phyloP scores from a whole-genome alignment of 2,329 filamentous ascomycete genomes.

The Amesomyces nigricolor region DNA sequence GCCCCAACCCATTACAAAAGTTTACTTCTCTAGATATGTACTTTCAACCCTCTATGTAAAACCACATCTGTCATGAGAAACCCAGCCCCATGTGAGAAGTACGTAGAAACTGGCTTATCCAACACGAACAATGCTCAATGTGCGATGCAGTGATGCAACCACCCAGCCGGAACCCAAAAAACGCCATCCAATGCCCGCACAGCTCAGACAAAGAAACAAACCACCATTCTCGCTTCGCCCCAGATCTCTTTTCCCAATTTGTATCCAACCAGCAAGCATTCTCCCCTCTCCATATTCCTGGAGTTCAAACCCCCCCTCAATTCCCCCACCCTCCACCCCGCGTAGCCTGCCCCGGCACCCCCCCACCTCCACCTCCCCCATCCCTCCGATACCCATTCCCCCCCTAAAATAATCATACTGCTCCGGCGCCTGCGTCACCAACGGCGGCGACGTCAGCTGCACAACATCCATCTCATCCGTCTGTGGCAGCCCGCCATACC shows the following conservation, averaged over 20 bases:
- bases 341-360: slow-evolving; percentile 16
- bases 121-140: neutral
- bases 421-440: slow-evolving; percentile 31
- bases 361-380: neutral
- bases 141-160: neutral
- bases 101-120: neutral
- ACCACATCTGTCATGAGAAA: neutral
- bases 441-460: slow-evolving; percentile 22
- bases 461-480: slow-evolving; percentile 38
- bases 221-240: neutral
- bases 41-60: neutral
- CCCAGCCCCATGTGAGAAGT: neutral
- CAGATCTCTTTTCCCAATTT: neutral
- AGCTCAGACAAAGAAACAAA: neutral
- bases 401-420: slow-evolving; percentile 55
- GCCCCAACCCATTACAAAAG: neutral
- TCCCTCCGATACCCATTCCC: slow-evolving; percentile 16
- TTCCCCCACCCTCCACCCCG: slow-evolving; percentile 22
- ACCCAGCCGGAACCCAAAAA: neutral
- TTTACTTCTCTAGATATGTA: neutral
- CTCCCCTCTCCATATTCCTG: neutral
- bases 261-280: neutral
- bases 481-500: slow-evolving; percentile 56
- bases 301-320: slow-evolving; percentile 9
- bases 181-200: neutral